Conservation (phyloP, 2,329 filamentous ascomycete genomes). For the Furcasterigmium sp. region DNA sequence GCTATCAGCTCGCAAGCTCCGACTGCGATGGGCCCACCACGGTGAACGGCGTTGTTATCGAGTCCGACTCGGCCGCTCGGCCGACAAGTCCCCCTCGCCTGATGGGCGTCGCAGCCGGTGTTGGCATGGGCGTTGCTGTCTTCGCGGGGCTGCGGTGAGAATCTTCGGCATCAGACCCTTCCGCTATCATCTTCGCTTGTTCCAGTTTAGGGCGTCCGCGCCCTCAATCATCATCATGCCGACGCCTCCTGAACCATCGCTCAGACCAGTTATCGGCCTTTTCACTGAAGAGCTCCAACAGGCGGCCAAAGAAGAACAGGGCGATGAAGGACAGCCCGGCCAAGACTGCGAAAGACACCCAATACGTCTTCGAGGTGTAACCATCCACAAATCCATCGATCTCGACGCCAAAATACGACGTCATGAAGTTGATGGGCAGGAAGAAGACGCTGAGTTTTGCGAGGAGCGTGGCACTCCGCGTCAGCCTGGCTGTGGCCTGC, state of each 20-base stretch:
- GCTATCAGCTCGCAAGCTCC: constrained; percentile 34
- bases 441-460: constrained; percentile 74
- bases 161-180: not conserved
- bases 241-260: not conserved
- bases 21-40: constrained; percentile 26
- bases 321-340: constrained; percentile 52
- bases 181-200: too few species aligned
- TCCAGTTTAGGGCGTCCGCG: too few species aligned
- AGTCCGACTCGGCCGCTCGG: constrained; percentile 4
- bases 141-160: constrained; percentile 8
- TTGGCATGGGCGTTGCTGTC: constrained; percentile 9
- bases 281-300: constrained; percentile 41
- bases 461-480: constrained; percentile 64
- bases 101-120: constrained; percentile 9
- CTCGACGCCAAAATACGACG: constrained; percentile 66
- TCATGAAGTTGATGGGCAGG: constrained; percentile 70
- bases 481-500: constrained; percentile 64
- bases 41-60: constrained; percentile 13
- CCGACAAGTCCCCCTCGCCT: constrained; percentile 6
- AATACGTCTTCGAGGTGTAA: constrained; percentile 62
- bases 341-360: constrained; percentile 61
- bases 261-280: constrained; percentile 30
- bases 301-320: constrained; percentile 47
- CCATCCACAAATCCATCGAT: constrained; percentile 47
- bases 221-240: not conserved